Conservation (phyloP, 352 stramenopile genomes). For the Pythium grandisporangium region DNA sequence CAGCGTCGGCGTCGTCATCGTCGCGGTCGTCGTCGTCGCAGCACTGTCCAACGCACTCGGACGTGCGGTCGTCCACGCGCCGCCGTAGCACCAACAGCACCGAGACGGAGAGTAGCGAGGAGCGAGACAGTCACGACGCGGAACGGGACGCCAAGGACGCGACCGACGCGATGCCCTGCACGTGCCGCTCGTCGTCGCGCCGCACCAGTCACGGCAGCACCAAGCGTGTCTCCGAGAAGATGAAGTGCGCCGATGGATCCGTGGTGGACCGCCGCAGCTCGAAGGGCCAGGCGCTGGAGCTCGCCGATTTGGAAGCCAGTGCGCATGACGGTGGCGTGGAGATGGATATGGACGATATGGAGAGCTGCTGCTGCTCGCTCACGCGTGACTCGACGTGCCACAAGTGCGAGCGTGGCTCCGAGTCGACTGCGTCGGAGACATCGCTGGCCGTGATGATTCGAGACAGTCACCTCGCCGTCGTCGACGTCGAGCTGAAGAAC, state of each 20-base stretch:
- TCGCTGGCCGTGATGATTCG: constrained; percentile 46
- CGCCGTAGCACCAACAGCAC: constrained; percentile 14
- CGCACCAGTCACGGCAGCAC: constrained; percentile 13
- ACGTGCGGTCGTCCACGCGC: constrained; percentile 2
- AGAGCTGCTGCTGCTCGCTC: constrained; percentile 45
- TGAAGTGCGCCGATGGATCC: constrained; percentile 13
- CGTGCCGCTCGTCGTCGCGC: not conserved
- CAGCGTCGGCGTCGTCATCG: too few relatives aligned
- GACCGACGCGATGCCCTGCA: constrained; percentile 1
- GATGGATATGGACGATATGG: constrained; percentile 15
- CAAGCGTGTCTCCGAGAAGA: constrained; percentile 12
- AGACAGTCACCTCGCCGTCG: constrained; percentile 52
- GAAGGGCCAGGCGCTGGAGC: constrained; percentile 9
- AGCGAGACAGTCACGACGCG: constrained; percentile 5
- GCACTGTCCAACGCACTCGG: constrained; percentile 8
- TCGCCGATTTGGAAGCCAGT: constrained; percentile 5
- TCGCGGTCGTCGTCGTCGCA: not conserved
- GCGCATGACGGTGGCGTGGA: constrained; percentile 29
- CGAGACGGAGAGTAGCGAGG: constrained; percentile 14
- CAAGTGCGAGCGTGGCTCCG: constrained; percentile 6
- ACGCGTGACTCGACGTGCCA: constrained; percentile 10
- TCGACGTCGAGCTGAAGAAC: constrained; percentile 56
- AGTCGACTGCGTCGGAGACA: constrained; percentile 19
- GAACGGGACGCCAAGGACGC: constrained; percentile 3
- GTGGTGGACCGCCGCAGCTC: too few relatives aligned